Evolutionary conservation across 2,329 filamentous ascomycete genomes (phyloP), one percentile per base, ranked within the genome.

Genomic region (Pleomassaria siparia): DNA sequence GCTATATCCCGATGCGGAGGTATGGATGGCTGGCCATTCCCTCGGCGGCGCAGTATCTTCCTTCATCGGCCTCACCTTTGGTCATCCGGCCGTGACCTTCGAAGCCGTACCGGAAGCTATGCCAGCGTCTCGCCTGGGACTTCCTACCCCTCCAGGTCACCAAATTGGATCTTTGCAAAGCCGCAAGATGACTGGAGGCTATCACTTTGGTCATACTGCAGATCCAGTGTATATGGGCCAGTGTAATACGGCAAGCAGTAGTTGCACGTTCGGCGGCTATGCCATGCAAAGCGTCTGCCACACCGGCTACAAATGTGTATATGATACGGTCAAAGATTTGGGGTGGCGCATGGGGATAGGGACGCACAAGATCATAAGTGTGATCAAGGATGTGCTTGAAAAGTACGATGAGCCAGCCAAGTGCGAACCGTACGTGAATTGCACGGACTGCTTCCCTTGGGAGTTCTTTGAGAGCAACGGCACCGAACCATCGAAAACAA

Each of bases 401-500:
- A 85, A 85, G 59, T 97, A 97, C 63, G 87, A 95, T 53, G 75
- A 78, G 3, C 89, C 95, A 0, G 88, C 94, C 0, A 75, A 82
- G 55, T 97, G 94, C 71, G 81, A 80, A 44, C 78, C 80, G 24
- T 91, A 92, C 6, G 79, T 84, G 43, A 78, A 84, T 54, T 97
- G 94, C 67, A 84, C 88, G 32, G 94, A 99, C 68, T 97, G 92
- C 63, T 89, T 83, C 48, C 85, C 87, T 46, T 97, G 94, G 94
- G 95, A 96, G 63, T 95, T 91, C 77, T 95, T 89, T 64, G 87
- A 91, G 70, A 95, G 91, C 68, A 96, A 96, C 66, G 88, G 88
- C 24, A 94, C 88, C 1, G 87, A 91, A 54, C 80, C 79, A 1
- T 90, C 85, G 0, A 88, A 86, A 2, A 67, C 70, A 6, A 67